Evolutionary conservation across 257 asterid genomes (phyloP), one percentile per base, ranked within the genome.

Genomic region (Nemophila menziesii): DNA sequence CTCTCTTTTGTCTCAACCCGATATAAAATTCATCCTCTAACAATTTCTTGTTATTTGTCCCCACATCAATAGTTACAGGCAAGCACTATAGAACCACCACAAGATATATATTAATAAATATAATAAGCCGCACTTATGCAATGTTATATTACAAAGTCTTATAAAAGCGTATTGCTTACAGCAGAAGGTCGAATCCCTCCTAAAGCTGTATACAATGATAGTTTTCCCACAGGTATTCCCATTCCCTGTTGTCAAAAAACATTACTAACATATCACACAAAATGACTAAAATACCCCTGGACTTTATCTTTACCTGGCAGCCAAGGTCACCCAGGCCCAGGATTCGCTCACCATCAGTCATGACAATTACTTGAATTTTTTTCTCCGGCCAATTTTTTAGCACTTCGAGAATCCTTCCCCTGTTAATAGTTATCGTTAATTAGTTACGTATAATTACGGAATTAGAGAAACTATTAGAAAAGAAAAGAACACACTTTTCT

Each of bases 301-400:
- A 29, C 36, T 7, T 17, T 7, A 7, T n/a, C 12, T 40, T 8
- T 40, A 78, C 98, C 93, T 89, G 98, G 68, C 95, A 89, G 61
- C 98, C 98, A 63, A 90, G 96, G 66, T 85, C 96, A 36, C 98
- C 99, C 26, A 90, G 99, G 23, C 99, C 99, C 78, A 90, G 65
- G 63, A 90, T 90, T 36, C 99, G 68, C 54, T 90, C 99, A 48
- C 99, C 99, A 15, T 90, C 99, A 9, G 99, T 90, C 58, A 90
- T 93, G 49, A 79, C 93, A 57, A 90, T 85, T 39, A 90, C 99
- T 62, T 85, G 99, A 73, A 90, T 85, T 64, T 77, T 85, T 76
- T 79, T 79, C 74, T 90, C 74, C 0, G 99, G 99, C 99, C 99
- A 90, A 64, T 90, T 90, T 53, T 72, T 85, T 75, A 90, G 39